Evolutionary conservation across 2,329 filamentous ascomycete genomes (phyloP).

Genomic region (Botrytis galanthina): DNA sequence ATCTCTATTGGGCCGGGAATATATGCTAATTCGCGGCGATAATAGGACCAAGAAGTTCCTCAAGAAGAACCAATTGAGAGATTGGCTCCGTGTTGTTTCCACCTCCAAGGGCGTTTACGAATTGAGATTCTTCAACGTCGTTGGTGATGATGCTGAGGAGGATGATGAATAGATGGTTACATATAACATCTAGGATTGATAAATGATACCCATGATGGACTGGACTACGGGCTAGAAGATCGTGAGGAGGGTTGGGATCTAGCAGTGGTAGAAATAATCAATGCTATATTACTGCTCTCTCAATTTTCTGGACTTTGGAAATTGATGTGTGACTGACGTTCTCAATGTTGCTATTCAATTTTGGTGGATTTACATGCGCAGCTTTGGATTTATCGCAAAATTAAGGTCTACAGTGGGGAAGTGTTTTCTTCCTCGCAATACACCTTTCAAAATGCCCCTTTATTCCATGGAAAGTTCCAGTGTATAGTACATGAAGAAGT

Average conservation of each 20-base stretch:
- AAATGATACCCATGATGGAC: conserved; percentile 15
- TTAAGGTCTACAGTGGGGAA: no score
- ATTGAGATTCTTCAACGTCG: conserved; percentile 99
- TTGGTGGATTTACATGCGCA: background rate
- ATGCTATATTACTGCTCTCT: conserved; percentile 13
- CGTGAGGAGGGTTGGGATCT: conserved; percentile 14
- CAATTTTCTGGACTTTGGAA: background rate
- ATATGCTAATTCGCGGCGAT: conserved; percentile 30
- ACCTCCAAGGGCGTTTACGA: conserved; percentile 98
- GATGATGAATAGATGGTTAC: conserved; percentile 82
- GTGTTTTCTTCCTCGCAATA: background rate
- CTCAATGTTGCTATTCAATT: background rate
- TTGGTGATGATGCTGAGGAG: conserved; percentile 95
- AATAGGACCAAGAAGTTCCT: conserved; percentile 99
- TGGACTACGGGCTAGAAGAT: conserved; percentile 10
- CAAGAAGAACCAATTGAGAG: conserved; percentile 99
- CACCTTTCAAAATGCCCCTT: background rate
- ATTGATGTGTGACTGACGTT: background rate
- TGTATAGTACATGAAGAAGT: background rate
- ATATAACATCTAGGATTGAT: conserved; percentile 14
- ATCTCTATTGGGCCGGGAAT: background rate
- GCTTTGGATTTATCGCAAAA: background rate
- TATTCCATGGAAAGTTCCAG: background rate
- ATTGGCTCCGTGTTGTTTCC: conserved; percentile 99
- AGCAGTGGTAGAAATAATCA: conserved; percentile 1